Conservation (phyloP, 371 early-diverging fungal species). For the Mortierella sp. region DNA sequence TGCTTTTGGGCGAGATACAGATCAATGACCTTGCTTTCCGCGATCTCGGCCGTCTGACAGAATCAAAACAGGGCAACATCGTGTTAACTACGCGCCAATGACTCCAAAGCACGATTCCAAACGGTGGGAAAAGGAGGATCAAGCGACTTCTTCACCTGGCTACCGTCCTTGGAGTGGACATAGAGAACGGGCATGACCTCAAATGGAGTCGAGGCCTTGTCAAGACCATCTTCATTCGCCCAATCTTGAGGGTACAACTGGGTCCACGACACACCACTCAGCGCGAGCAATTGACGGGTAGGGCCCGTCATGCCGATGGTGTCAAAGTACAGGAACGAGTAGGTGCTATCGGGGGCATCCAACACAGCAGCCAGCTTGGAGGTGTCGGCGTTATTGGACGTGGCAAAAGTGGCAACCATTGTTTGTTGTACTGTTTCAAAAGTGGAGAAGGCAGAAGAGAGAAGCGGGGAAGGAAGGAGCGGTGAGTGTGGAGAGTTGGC, state of each 20-base stretch:
- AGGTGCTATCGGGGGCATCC: constrained; percentile 28
- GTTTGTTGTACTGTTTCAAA: background rate
- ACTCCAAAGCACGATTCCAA: no score
- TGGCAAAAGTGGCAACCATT: constrained; percentile 37
- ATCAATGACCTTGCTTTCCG: constrained; percentile 34
- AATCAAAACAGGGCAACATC: no score
- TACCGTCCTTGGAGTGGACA: constrained; percentile 38
- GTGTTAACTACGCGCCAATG: no score
- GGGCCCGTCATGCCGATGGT: constrained; percentile 31
- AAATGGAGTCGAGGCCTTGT: constrained; percentile 36
- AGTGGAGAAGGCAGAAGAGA: background rate
- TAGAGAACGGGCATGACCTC: constrained; percentile 46
- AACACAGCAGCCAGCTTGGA: constrained; percentile 29
- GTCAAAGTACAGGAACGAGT: constrained; percentile 44
- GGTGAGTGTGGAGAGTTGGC: no score
- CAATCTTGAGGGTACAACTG: constrained; percentile 48
- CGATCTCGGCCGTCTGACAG: constrained; percentile 34
- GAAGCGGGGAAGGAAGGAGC: no score
- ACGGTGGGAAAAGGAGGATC: background rate
- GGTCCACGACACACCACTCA: constrained; percentile 28
- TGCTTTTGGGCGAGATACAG: constrained; percentile 26
- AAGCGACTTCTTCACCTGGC: constrained; percentile 20
- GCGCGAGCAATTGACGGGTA: constrained; percentile 27
- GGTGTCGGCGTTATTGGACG: constrained; percentile 17
- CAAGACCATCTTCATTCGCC: constrained; percentile 31